Evolutionary conservation across 2,329 filamentous ascomycete species (phyloP).

Genomic region (Helotiales sp.): DNA sequence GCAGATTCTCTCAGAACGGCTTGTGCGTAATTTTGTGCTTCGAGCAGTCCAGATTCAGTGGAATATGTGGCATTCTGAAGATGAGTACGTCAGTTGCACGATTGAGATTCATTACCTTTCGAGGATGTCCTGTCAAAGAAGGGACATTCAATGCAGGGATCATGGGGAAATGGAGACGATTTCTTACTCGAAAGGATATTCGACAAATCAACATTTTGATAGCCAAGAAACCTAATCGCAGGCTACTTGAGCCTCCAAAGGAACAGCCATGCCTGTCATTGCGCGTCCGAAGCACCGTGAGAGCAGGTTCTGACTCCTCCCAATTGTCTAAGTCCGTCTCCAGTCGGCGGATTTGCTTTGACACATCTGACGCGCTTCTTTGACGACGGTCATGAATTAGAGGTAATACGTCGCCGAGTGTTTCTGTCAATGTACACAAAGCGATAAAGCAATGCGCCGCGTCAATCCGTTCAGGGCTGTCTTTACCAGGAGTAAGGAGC

Average conservation of each 20-base stretch:
- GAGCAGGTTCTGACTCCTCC: constrained; percentile 21
- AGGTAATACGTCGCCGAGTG: constrained; percentile 23
- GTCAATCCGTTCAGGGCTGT: not conserved
- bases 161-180: not conserved
- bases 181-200: constrained; percentile 21
- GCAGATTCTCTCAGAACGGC: constrained; percentile 29
- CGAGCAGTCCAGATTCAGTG: constrained; percentile 1
- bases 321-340: constrained; percentile 21
- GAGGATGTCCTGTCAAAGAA: not conserved
- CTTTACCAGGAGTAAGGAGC: constrained; percentile 9
- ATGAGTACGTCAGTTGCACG: not conserved
- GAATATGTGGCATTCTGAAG: constrained; percentile 9
- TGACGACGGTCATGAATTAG: constrained; percentile 18
- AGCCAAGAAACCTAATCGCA: constrained; percentile 16
- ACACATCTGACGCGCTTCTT: not conserved
- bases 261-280: not conserved
- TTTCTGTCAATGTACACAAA: constrained; percentile 22
- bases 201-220: constrained; percentile 23
- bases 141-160: not conserved
- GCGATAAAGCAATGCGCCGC: constrained; percentile 22
- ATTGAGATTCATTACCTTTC: not conserved
- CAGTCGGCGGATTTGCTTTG: constrained; percentile 16
- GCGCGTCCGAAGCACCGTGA: not conserved
- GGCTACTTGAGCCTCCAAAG: constrained; percentile 17
- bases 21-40: constrained; percentile 17